These are phyloP conservation scores for Ganoderma meredithae DNA, from an alignment of 1,284 basidiomycete species.

Conservation along the genomic window DNA sequence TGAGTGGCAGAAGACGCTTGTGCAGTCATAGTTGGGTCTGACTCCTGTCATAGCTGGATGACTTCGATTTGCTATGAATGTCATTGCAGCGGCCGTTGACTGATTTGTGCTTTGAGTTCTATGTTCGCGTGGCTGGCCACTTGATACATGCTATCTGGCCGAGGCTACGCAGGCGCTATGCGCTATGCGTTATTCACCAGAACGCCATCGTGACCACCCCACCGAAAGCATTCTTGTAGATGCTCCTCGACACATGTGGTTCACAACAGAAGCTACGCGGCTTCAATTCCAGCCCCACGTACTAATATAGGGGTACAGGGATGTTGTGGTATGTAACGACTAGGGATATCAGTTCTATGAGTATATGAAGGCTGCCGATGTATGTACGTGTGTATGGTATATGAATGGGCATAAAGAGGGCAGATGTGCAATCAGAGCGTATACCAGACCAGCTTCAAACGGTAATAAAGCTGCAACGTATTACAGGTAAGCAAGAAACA, in stretches of 20 bases:
- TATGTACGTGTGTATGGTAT: constrained; percentile 29
- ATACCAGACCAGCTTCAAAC: constrained; percentile 17
- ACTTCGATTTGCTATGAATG: constrained; percentile 83
- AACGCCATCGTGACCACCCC: neutral
- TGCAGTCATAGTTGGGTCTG: constrained; percentile 1
- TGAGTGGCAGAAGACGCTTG: constrained; percentile 44
- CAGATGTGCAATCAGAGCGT: constrained; percentile 26
- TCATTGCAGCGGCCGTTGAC: neutral
- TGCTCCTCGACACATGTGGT: neutral
- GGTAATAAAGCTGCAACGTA: constrained; percentile 12
- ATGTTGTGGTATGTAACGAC: constrained; percentile 35
- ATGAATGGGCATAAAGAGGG: constrained; percentile 32
- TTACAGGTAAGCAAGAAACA: constrained; percentile 30
- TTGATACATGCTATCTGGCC: neutral
- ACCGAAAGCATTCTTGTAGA: neutral
- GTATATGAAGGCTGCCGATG: constrained; percentile 28
- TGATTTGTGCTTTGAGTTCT: neutral
- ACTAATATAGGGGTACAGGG: constrained; percentile 35
- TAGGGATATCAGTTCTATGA: constrained; percentile 40
- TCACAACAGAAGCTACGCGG: constrained; percentile 18
- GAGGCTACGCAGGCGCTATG: neutral
- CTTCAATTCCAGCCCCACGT: constrained; percentile 29
- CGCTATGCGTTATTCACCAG: neutral
- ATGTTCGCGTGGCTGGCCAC: neutral
- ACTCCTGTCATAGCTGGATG: constrained; percentile 74